Evolutionary conservation across 164 flowering plant genomes (phyloP), one percentile per base, ranked within the genome.

Genomic region (Akebia trifoliata): DNA sequence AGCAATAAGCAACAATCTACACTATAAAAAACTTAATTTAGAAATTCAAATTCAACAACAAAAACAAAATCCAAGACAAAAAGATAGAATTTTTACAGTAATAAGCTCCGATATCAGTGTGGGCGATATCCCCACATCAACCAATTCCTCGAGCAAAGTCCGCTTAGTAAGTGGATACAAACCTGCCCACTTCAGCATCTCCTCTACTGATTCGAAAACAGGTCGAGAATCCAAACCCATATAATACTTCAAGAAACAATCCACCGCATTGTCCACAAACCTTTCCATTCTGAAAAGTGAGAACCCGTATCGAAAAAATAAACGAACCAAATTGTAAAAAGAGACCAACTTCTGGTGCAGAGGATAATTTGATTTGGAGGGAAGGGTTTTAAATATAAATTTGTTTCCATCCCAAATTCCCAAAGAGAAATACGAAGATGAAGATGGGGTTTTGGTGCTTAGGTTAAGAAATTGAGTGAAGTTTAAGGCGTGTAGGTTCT

Each of bases 101-200:
- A 84, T 76, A 44, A 93, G 97, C 68, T 93, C 99, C 14, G 81
- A 60, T 36, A 84, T 82, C 36, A 90, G 73, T 36, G 68, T 42
- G 6, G 83, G 76, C 57, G 90, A 81, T 48, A 93, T 60, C 12
- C 79, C 74, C 24, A 77, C 75, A 50, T 75, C 83, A 56, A 64
- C 51, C 65, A 93, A 54, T 62, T 87, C 87, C 56, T 80, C 87
- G 8, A 71, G 70, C 75, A 93, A 69, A 38, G 83, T 78, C 31
- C 71, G 57, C 2, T 60, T 45, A 0, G 99, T 93, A 50, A 90
- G 76, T 62, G 74, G 69, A 61, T 80, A 83, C 66, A 93, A 75
- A 45, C 76, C 86, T 4, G 93, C 72, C 97, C 97, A 93, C 39
- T 75, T 69, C 46, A 93, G 82, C 99, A 93, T 93, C 67, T 78